These are phyloP conservation scores for Rhodotorula diobovata DNA, from an alignment of 768 basidiomycete genomes.

Conservation along the genomic window DNA sequence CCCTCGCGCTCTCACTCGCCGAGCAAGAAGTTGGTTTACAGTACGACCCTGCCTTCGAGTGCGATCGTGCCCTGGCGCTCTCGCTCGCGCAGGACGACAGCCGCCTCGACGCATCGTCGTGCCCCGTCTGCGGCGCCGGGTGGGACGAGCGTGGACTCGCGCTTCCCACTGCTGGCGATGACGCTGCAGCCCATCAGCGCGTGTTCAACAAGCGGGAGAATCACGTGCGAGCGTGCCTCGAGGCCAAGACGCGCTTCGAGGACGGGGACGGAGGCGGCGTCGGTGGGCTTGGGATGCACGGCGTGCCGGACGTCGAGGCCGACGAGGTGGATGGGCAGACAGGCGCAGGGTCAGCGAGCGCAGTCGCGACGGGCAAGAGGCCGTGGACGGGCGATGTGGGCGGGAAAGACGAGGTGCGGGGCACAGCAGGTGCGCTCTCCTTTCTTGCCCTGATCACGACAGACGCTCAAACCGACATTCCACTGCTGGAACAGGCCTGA, in stretches of 20 bases:
- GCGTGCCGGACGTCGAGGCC: not conserved
- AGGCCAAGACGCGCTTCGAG: not conserved
- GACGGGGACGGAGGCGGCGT: not conserved
- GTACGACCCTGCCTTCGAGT: not conserved
- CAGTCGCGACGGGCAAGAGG: not conserved
- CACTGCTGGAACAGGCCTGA: slow-evolving; percentile 12
- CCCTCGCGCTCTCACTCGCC: not conserved
- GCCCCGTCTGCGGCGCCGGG: slow-evolving; percentile 19
- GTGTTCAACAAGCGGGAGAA: not conserved
- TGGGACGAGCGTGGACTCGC: not conserved
- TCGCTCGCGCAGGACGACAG: slow-evolving; percentile 1
- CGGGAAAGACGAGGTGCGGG: not conserved
- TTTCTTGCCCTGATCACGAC: not conserved
- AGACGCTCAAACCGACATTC: too few relatives aligned
- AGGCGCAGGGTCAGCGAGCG: not conserved
- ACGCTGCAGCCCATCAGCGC: not conserved
- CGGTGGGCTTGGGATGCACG: not conserved
- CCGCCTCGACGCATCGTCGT: not conserved
- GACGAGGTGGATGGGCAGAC: not conserved
- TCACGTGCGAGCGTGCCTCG: not conserved
- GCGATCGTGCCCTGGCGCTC: not conserved
- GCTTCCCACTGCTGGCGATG: not conserved
- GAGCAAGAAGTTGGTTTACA: not conserved
- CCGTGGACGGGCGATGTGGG: not conserved
- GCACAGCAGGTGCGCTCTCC: not conserved